These are phyloP conservation scores for Monoraphidium neglectum DNA, from an alignment of 139 green algal genomes.

Conservation along the genomic window DNA sequence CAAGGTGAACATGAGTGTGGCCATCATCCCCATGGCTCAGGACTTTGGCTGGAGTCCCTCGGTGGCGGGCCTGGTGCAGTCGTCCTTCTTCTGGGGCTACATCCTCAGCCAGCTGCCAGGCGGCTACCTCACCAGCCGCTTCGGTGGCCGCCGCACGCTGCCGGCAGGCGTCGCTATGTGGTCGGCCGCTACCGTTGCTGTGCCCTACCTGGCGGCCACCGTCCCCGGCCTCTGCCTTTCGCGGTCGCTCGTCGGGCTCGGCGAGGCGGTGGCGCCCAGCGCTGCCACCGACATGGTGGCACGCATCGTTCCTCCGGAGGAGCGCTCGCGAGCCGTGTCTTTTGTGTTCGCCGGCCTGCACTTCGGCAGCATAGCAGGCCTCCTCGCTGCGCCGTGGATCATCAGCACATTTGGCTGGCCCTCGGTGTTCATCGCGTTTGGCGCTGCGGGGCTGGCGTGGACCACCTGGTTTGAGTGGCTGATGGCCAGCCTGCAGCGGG, in stretches of 20 bases:
- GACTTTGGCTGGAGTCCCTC: conserved; percentile 91
- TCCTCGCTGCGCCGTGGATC: conserved; percentile 74
- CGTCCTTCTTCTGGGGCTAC: conserved; percentile 90
- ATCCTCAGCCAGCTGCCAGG: conserved; percentile 88
- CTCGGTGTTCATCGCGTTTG: conserved; percentile 90
- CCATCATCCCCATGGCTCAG: conserved; percentile 96
- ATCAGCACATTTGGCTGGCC: conserved; percentile 87
- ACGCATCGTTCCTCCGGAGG: conserved; percentile 57
- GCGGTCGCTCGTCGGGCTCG: conserved; percentile 84
- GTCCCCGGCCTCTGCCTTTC: conserved; percentile 75
- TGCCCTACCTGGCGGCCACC: conserved; percentile 68
- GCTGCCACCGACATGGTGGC: conserved; percentile 92
- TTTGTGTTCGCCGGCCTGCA: conserved; percentile 95
- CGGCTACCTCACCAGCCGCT: conserved; percentile 72
- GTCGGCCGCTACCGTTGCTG: conserved; percentile 72
- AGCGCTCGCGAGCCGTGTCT: conserved; percentile 82
- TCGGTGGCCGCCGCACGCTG: conserved; percentile 80
- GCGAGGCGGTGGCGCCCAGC: conserved; percentile 89
- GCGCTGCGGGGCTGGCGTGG: conserved; percentile 82
- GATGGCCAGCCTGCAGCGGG: conserved; percentile 33
- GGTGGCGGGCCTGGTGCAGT: conserved; percentile 89
- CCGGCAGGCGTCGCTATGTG: conserved; percentile 83
- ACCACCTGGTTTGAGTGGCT: conserved; percentile 76
- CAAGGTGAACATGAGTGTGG: conserved; percentile 96
- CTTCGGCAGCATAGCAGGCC: conserved; percentile 84